These are phyloP conservation scores for Melocanna baccifera DNA, from an alignment of 176 grass and related monocot species.

Conservation along the genomic window DNA sequence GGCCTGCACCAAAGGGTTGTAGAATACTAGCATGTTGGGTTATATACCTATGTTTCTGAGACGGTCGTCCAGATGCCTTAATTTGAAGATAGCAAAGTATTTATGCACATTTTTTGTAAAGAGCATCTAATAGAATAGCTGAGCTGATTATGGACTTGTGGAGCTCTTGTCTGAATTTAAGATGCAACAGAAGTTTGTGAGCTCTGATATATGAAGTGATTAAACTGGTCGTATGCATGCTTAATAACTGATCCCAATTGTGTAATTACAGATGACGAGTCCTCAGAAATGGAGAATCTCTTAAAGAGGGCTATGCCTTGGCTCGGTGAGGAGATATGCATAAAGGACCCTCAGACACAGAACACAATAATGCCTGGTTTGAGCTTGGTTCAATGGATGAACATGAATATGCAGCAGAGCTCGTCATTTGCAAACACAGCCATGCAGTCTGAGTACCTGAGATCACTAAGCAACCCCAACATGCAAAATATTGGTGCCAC, in stretches of 20 bases:
- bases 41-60: background rate
- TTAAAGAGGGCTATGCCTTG: slow-evolving; percentile 80
- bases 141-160: background rate
- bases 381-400: slow-evolving; percentile 93
- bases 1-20: background rate
- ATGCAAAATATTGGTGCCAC: slow-evolving; percentile 54
- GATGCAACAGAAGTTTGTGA: background rate
- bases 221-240: background rate
- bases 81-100: background rate
- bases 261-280: slow-evolving; percentile 68
- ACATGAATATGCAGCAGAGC: slow-evolving; percentile 83
- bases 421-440: slow-evolving; percentile 56
- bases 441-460: slow-evolving; percentile 65
- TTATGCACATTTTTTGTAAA: background rate
- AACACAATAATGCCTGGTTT: slow-evolving; percentile 75
- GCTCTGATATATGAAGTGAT: background rate
- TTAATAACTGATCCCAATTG: background rate
- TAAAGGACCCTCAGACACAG: slow-evolving; percentile 83
- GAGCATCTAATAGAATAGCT: slow-evolving; percentile 3
- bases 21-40: background rate
- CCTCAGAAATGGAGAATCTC: slow-evolving; percentile 85
- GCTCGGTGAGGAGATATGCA: slow-evolving; percentile 88
- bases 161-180: background rate
- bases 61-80: background rate
- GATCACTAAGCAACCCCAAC: slow-evolving; percentile 44